phyloP scores from a whole-genome alignment of 176 grass and related monocot species.

The Zizania latifolia region DNA sequence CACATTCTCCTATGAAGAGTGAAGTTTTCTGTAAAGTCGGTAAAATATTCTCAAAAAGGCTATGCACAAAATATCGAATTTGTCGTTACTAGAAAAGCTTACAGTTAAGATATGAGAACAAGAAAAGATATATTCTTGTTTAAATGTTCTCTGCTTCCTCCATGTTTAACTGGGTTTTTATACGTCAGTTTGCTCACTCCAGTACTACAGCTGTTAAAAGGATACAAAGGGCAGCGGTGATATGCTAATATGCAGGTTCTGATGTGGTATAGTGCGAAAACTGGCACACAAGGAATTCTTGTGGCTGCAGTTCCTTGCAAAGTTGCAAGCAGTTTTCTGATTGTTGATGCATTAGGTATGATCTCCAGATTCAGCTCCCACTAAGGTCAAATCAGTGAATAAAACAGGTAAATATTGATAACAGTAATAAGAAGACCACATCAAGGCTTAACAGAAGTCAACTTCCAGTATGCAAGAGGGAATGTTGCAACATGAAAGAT shows the following conservation, averaged over 20 bases:
- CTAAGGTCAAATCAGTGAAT: constrained; percentile 29
- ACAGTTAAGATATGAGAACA: not conserved
- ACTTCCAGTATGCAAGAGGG: constrained; percentile 35
- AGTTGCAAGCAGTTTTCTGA: constrained; percentile 17
- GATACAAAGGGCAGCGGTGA: not conserved
- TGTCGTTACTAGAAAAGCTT: constrained; percentile 32
- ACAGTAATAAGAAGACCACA: constrained; percentile 33
- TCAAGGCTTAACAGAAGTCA: constrained; percentile 47
- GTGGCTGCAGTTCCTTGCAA: not conserved
- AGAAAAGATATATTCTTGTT: not conserved
- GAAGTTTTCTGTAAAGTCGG: constrained; percentile 15
- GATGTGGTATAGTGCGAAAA: not conserved
- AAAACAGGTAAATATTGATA: constrained; percentile 17
- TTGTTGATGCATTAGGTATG: constrained; percentile 32
- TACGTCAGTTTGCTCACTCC: not conserved
- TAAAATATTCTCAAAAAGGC: constrained; percentile 15
- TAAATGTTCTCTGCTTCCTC: not conserved
- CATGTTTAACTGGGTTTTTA: constrained; percentile 11
- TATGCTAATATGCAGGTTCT: not conserved
- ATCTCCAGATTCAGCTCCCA: constrained; percentile 36
- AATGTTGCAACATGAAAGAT: constrained; percentile 32
- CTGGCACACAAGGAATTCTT: not conserved
- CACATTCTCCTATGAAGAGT: constrained; percentile 36
- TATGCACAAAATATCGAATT: constrained; percentile 28
- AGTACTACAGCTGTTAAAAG: not conserved